Base-by-base conservation (phyloP, 129 eudicot species). In the Cynara cardunculus region DNA sequence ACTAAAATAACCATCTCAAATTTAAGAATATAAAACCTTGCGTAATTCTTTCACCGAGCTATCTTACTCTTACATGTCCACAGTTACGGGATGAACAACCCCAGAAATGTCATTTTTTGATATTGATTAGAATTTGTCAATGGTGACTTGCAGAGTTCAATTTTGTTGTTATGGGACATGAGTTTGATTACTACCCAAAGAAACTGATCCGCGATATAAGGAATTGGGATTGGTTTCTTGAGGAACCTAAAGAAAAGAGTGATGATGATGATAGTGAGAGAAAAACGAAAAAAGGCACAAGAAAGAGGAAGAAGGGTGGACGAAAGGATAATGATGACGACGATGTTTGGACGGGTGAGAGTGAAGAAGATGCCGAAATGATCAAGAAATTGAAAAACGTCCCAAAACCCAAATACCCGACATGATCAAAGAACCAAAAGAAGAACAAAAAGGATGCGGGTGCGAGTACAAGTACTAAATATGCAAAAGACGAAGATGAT, bases 201-300 rank as follows among this genome's bases (percentile, higher is more conserved):
- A 88, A 84, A 76, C 81, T 86, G 92, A 86, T 90, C 14, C 74
- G 77, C 3, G 87, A 86, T 73, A 72, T 85, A 71, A 83, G 82
- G 85, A 84, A 87, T 13, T 95, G 90, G 91, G 73, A 92, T 49
- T 95, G 99, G 97, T 95, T 90, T 86, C 86, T 95, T 73, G 94
- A 90, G 66, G 94, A 92, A 73, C 71, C 78, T 72, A 78, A 80
- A 25, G 80, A 72, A 64, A 90, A 87, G 4, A 88, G 86, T 59
- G 95, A 89, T 0, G 91, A 86, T 16, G 96, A 90, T 26, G 90
- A 35, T 80, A 13, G 35, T 65, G 73, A 81, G 81, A 49, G 88
- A 84, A 73, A 89, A 77, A 64, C 80, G 76, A 89, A 90, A 82
- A 74, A 46, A 7, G 49, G 9, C 14, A 56, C 5, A 16, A 78